Conservation (phyloP, 495 filamentous ascomycete genomes). For the Tuber melanosporum region DNA sequence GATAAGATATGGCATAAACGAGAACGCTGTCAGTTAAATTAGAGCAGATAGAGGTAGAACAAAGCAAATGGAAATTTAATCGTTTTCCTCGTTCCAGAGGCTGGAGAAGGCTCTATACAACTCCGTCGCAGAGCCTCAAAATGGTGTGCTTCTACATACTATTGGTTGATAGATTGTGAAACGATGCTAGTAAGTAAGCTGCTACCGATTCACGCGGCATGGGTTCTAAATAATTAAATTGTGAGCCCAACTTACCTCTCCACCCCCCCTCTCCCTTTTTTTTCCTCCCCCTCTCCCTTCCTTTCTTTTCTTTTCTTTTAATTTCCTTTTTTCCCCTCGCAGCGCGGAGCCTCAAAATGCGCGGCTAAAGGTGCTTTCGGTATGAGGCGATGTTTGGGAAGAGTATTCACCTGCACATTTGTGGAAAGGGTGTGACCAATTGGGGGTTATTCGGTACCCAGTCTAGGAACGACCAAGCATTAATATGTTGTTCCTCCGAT, state of each 20-base stretch:
- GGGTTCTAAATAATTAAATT: constrained; percentile 29
- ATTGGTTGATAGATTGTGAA: constrained; percentile 29
- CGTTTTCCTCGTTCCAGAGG: constrained; percentile 1
- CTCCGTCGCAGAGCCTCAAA: constrained; percentile 29
- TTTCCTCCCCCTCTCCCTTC: constrained; percentile 6
- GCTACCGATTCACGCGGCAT: constrained; percentile 21
- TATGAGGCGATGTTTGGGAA: background rate
- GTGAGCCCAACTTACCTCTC: background rate
- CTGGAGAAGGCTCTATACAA: constrained; percentile 17
- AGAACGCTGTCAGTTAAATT: background rate
- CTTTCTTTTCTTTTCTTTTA: constrained; percentile 10
- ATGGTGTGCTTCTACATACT: constrained; percentile 32
- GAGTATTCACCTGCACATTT: background rate
- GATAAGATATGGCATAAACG: constrained; percentile 1
- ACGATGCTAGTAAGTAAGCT: constrained; percentile 21
- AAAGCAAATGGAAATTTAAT: background rate
- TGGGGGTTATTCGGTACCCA: background rate
- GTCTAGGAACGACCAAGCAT: background rate
- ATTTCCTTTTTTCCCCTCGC: constrained; percentile 3
- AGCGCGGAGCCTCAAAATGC: constrained; percentile 25
- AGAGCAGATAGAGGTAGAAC: background rate
- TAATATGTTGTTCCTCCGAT: background rate
- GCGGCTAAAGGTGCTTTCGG: constrained; percentile 33
- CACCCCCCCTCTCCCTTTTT: constrained; percentile 15
- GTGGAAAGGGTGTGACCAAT: background rate